These are phyloP conservation scores for Clonostachys sp. DNA, from an alignment of 2,329 filamentous ascomycete species.

Conservation along the genomic window DNA sequence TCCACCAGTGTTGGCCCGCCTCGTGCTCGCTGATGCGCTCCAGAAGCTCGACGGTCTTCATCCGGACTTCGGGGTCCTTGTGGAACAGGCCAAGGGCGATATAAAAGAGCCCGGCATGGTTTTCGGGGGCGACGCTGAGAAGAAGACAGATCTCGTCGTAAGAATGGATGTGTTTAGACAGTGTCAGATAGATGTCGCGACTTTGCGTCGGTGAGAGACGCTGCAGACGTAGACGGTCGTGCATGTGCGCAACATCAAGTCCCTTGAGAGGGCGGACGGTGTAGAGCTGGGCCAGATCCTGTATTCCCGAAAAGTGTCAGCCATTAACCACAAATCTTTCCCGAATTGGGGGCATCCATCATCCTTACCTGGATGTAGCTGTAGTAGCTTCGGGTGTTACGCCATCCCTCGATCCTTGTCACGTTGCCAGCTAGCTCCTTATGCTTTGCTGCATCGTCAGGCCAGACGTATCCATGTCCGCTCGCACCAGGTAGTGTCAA, in stretches of 20 bases:
- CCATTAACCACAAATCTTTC: not conserved
- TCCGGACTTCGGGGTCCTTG: conserved; percentile 73
- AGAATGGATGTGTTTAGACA: conserved; percentile 69
- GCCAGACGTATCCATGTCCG: conserved; percentile 95
- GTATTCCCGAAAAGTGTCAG: not conserved
- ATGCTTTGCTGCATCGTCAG: conserved; percentile 73
- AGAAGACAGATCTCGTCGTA: conserved; percentile 86
- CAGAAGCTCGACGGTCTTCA: conserved; percentile 72
- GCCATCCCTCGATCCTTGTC: conserved; percentile 92
- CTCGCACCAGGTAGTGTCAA: conserved; percentile 52
- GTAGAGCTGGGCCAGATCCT: conserved; percentile 64
- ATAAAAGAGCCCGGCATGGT: conserved; percentile 85
- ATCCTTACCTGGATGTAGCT: conserved; percentile 76
- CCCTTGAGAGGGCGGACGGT: conserved; percentile 65
- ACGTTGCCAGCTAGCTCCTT: conserved; percentile 89
- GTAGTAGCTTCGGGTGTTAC: conserved; percentile 92
- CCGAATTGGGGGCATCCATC: not conserved
- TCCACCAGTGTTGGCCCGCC: conserved; percentile 92
- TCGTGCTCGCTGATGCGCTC: conserved; percentile 82
- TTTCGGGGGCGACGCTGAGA: conserved; percentile 77
- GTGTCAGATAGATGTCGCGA: conserved; percentile 78
- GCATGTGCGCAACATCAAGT: conserved; percentile 87
- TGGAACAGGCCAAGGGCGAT: conserved; percentile 89
- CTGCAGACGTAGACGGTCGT: conserved; percentile 82
- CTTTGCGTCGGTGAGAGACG: conserved; percentile 73